These are phyloP conservation scores for Amanita pseudoporphyria DNA, from an alignment of 768 basidiomycete species.

Conservation along the genomic window DNA sequence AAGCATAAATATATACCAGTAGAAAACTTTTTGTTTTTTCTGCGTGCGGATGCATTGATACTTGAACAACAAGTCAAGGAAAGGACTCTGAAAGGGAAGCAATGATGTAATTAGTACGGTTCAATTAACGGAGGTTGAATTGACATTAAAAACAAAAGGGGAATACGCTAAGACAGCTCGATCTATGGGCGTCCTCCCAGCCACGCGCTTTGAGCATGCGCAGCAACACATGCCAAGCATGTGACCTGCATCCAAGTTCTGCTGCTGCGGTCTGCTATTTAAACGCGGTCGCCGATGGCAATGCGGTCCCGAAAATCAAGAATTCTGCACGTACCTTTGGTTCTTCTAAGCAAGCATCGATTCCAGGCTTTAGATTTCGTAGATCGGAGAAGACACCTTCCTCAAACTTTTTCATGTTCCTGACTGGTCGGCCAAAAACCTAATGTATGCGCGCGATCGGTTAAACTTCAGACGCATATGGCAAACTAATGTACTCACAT, in stretches of 20 bases:
- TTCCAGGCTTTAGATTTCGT: constrained; percentile 87
- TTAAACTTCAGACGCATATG: neutral
- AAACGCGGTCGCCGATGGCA: neutral
- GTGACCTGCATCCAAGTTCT: too few species aligned
- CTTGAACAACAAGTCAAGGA: constrained; percentile 91
- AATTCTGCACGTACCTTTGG: constrained; percentile 62
- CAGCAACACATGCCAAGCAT: neutral
- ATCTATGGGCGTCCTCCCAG: neutral
- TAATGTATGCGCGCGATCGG: constrained; percentile 12
- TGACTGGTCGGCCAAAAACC: constrained; percentile 84
- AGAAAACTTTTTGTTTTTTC: constrained; percentile 99
- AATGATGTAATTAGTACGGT: constrained; percentile 22
- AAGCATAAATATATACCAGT: constrained; percentile 56
- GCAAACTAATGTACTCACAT: constrained; percentile 33
- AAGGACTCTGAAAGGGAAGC: constrained; percentile 68
- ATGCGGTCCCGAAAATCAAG: neutral
- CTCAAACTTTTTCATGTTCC: constrained; percentile 95
- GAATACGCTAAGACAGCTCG: constrained; percentile 2
- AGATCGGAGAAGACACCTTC: constrained; percentile 94
- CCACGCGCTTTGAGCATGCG: neutral
- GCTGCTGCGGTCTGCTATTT: too few species aligned
- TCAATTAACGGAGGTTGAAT: constrained; percentile 1
- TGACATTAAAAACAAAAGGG: neutral
- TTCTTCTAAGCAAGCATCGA: constrained; percentile 88
- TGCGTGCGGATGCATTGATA: constrained; percentile 96